Conservation (phyloP, 2,329 filamentous ascomycete genomes). For the Pseudogymnoascus destructans region DNA sequence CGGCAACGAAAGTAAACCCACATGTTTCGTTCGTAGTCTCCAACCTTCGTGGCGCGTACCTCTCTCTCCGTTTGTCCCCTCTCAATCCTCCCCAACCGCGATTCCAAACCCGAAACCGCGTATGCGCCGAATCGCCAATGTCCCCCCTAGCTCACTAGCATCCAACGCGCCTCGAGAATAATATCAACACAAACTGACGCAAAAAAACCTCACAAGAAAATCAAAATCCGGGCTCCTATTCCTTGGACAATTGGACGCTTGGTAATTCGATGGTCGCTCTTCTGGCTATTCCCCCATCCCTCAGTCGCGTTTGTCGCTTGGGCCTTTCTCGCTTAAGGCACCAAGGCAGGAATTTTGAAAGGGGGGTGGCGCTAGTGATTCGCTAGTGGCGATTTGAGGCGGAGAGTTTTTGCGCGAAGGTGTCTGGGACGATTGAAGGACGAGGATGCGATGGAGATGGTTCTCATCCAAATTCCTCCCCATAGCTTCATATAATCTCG, state of each 20-base stretch:
- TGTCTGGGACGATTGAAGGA: neutral
- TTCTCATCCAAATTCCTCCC: neutral
- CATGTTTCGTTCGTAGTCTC: neutral
- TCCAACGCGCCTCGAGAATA: neutral
- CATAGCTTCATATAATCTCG: neutral
- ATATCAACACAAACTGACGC: neutral
- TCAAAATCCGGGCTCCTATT: neutral
- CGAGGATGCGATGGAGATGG: neutral
- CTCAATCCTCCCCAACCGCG: neutral
- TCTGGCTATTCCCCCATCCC: neutral
- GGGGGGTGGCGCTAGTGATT: neutral
- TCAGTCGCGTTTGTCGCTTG: neutral
- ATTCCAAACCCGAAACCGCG: constrained; percentile 2
- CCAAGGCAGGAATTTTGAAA: neutral
- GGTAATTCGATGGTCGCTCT: neutral
- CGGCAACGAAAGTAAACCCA: neutral
- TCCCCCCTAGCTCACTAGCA: neutral
- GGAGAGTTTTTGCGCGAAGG: neutral
- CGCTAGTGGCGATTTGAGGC: neutral
- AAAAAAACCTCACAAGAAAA: neutral
- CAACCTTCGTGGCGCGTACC: constrained; percentile 1
- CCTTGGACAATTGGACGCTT: constrained; percentile 1
- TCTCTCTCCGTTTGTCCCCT: neutral
- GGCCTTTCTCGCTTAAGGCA: constrained; percentile 4
- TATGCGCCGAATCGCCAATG: neutral